Conservation (phyloP, 1,139 yeast genomes). For the Pichia sp. region DNA sequence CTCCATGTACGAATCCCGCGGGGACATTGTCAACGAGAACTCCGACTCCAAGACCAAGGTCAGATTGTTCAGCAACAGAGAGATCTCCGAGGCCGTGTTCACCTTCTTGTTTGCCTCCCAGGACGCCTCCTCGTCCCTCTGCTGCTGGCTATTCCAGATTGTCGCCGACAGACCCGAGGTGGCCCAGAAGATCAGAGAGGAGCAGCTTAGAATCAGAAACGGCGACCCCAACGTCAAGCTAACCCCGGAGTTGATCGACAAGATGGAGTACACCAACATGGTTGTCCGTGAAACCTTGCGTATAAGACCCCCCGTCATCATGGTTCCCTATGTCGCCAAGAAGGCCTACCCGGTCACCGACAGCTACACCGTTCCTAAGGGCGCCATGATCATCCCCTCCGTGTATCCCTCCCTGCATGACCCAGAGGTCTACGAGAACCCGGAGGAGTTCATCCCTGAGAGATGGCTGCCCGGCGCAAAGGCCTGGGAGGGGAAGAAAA, state of each 20-base stretch:
- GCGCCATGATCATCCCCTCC: slow-evolving; percentile 94
- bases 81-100: slow-evolving; percentile 92
- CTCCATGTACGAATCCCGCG: slow-evolving; percentile 67
- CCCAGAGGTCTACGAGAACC: slow-evolving; percentile 91
- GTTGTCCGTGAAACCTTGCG: slow-evolving; percentile 90
- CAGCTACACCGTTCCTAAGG: slow-evolving; percentile 88
- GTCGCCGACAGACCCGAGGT: slow-evolving; percentile 95
- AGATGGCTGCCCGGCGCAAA: slow-evolving; percentile 78
- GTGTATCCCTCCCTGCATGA: slow-evolving; percentile 94
- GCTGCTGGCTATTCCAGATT: slow-evolving; percentile 97
- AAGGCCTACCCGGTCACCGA: slow-evolving; percentile 78
- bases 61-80: slow-evolving; percentile 83
- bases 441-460: slow-evolving; percentile 91
- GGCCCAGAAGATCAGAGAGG: slow-evolving; percentile 77
- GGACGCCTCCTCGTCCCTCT: slow-evolving; percentile 96
- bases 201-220: slow-evolving; percentile 78
- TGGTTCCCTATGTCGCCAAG: slow-evolving; percentile 96
- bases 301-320: slow-evolving; percentile 93
- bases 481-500: slow-evolving; percentile 64
- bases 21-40: slow-evolving; percentile 27
- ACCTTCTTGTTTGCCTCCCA: slow-evolving; percentile 96
- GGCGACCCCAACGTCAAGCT: slow-evolving; percentile 64
- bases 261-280: slow-evolving; percentile 83
- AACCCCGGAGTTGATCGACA: slow-evolving; percentile 67
- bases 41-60: slow-evolving; percentile 52